Base-by-base conservation (phyloP, 352 stramenopile species). In the Saprolegnia diclina region DNA sequence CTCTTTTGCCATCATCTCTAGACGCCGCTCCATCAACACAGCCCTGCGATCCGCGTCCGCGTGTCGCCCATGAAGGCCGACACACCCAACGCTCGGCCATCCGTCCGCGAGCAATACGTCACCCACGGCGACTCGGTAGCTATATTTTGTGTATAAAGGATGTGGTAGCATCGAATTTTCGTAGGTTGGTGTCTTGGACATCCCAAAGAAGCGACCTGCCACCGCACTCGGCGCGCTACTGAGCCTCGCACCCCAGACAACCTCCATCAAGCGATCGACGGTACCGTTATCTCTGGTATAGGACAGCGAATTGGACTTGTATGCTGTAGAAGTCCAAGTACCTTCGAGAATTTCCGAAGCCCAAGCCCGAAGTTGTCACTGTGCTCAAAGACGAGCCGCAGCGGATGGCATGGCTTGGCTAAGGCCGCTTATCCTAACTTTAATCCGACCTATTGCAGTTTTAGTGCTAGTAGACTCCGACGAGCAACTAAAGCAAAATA, bases 331-430 rank as follows among this genome's bases (percentile, higher is more conserved):
- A 68, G 32, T 37, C 35, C 38, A 68, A 68, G 21, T 68, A 68
- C 50, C 29, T 68, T 26, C 62, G 62, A 7, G 62, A 68, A 42
- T 68, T 68, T 29, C 62, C 62, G 46, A 21, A 53, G 9, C 62
- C 62, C 18, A 68, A 68, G 40, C 42, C 62, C 32, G 62, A 68
- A 35, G 62, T 68, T 46, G 62, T 68, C 19, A 68, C 62, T 14
- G 62, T 68, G 16, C 24, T 59, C 18, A 68, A 68, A 59, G 62
- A 68, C 35, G 57, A 52, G n/a, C 40, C 18, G 19, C 62, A 68
- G 21, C 26, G 37, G 16, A 37, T 68, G 40, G 62, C 62, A 38
- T 68, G 62, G 62, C 46, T 68, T 56, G 46, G 62, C 26, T 68
- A 68, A 68, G 29, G 13, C 35, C 19, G 18, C 16, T 16, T 61